phyloP scores from a whole-genome alignment of 1,284 basidiomycete species.

The Puccinia triticina region DNA sequence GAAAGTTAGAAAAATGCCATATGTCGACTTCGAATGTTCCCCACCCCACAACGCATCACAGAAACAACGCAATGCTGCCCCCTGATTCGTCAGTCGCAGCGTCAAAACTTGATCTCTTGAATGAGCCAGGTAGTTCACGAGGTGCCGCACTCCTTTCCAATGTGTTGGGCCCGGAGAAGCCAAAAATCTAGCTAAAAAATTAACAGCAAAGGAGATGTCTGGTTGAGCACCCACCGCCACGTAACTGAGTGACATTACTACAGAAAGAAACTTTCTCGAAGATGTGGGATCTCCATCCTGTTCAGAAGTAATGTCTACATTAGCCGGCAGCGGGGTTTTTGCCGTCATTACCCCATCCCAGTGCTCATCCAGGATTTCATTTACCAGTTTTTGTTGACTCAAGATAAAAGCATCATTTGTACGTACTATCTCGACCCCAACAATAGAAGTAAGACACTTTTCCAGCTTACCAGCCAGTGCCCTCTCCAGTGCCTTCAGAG shows the following conservation, averaged over 20 bases:
- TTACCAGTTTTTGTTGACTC: neutral
- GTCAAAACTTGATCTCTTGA: neutral
- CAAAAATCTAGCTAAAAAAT: neutral
- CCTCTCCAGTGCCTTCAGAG: neutral
- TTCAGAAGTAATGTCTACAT: neutral
- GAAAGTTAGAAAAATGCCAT: no score
- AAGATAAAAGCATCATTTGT: no score
- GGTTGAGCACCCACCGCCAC: neutral
- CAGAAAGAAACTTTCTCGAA: neutral
- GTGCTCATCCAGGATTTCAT: neutral
- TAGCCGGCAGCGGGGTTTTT: neutral
- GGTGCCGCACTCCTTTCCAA: constrained; percentile 10
- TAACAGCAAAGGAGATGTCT: constrained; percentile 29
- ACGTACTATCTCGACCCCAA: no score
- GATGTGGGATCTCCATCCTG: no score
- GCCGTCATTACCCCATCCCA: neutral
- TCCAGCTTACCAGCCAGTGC: neutral
- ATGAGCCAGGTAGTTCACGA: neutral
- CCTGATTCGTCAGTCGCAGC: neutral
- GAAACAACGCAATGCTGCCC: neutral
- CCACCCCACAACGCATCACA: constrained; percentile 23
- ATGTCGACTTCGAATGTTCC: neutral
- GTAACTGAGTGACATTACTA: constrained; percentile 13
- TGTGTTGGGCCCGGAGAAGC: neutral
- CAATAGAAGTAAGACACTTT: neutral